Percentiles rank a stretch among this genome's conserved stretches.
These are phyloP conservation scores for Kurtzmaniella natalensis DNA, from an alignment of 1,139 yeast genomes.

Conservation along the genomic window DNA sequence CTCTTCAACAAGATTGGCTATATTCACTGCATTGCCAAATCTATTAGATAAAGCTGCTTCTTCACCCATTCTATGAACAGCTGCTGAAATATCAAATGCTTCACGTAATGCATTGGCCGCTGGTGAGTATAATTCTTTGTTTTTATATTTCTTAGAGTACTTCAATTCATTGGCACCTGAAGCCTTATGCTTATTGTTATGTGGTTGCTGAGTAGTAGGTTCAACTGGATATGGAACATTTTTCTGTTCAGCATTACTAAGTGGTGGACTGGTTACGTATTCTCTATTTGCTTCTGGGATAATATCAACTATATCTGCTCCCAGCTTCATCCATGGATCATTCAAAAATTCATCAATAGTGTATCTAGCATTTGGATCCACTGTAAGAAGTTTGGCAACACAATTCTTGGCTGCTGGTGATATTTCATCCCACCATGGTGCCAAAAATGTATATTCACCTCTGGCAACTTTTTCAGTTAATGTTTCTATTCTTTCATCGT, in stretches of 20 bases:
- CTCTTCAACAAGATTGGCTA: conserved; percentile 31
- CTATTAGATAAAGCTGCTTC: conserved; percentile 55
- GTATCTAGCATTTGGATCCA: conserved; percentile 74
- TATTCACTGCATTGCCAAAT: conserved; percentile 18
- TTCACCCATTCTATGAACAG: conserved; percentile 90
- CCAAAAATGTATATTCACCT: conserved; percentile 53
- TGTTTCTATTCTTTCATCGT: conserved; percentile 53
- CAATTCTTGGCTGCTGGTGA: conserved; percentile 55
- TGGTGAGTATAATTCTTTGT: conserved; percentile 57
- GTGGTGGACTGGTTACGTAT: neutral
- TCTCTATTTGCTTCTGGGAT: neutral
- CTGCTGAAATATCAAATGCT: conserved; percentile 91
- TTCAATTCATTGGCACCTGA: conserved; percentile 5
- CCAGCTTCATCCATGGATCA: conserved; percentile 76
- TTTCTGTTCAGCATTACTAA: conserved; percentile 2
- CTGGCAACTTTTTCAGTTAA: conserved; percentile 56
- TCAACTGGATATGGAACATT: too few relatives aligned
- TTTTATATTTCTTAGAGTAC: conserved; percentile 23
- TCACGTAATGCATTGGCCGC: conserved; percentile 91
- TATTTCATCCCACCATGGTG: conserved; percentile 66
- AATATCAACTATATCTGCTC: conserved; percentile 5
- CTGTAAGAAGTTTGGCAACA: conserved; percentile 72
- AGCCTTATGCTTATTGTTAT: neutral
- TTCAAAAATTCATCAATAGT: conserved; percentile 70
- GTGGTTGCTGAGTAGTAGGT: neutral